Evolutionary conservation across 129 eudicot species (phyloP), one percentile per base, ranked within the genome.

Genomic region (Arctium minus): DNA sequence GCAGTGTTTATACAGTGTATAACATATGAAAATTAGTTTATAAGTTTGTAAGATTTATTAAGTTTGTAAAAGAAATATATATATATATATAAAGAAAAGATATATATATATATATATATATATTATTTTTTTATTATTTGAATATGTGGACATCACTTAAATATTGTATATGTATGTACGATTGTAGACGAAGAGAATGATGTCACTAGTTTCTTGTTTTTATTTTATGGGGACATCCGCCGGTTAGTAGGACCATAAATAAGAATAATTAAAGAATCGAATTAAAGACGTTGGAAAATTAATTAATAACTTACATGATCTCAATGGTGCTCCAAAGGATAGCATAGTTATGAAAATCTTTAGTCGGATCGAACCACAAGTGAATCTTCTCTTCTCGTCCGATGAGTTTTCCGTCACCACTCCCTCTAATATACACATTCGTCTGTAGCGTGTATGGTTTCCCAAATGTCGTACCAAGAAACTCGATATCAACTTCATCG

Each of bases 361-460:
- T 56, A 0, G 98, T 94, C 9, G 98, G 98, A 35, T 94, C 98
- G 50, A 94, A 94, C 98, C 98, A 94, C 4, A 94, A 86, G 72
- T 92, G 98, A 77, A 92, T 90, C 74, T 77, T 85, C 88, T 92
- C 93, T 82, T 94, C 98, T 46, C 98, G 88, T 7, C 98, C 98
- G 13, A 92, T 86, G 82, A 92, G 71, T 1, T 77, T 84, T 2
- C 97, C 91, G 81, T 94, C 98, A 3, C 98, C 97, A 70, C 97
- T 94, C 33, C 98, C 98, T 87, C 86, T 89, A 15, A 90, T 90
- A 86, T 90, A 94, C n/a, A 94, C 94, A 76, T 94, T 94, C 22
- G 98, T 94, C 53, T 94, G 98, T 78, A 94, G 78, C 40, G 86
- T 85, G 30, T 94, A 94, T 0, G 98, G 98, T 81, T 90, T 89